A percentile compares a stretch with the other conserved stretches of the same genome.
Evolutionary conservation across 257 asterid species (phyloP).

Genomic region (Solanum tacnaense): DNA sequence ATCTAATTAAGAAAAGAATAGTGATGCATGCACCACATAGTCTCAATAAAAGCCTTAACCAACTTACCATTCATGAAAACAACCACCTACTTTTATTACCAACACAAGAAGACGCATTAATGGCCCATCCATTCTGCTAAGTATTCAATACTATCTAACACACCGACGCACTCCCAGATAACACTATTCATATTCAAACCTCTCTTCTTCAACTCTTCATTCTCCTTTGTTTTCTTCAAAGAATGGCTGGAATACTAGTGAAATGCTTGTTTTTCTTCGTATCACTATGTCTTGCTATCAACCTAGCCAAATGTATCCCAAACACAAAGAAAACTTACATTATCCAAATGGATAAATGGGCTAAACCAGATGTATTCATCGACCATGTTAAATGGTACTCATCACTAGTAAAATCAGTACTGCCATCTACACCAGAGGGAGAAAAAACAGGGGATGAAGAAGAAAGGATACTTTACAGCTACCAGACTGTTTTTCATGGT

Average conservation of each 20-base stretch:
- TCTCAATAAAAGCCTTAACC: not conserved
- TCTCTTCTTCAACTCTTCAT: not conserved
- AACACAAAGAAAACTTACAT: constrained; percentile 49
- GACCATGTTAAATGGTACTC: constrained; percentile 64
- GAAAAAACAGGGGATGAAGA: not conserved
- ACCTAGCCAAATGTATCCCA: not conserved
- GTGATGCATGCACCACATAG: too few species aligned
- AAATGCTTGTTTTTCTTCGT: constrained; percentile 27
- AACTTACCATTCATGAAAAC: constrained; percentile 33
- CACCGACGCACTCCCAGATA: not conserved
- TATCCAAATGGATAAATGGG: constrained; percentile 51
- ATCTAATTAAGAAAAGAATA: too few species aligned
- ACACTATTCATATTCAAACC: not conserved
- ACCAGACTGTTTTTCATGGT: constrained; percentile 76
- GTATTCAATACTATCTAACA: not conserved
- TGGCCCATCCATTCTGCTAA: not conserved
- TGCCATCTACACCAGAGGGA: not conserved
- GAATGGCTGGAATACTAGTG: constrained; percentile 29
- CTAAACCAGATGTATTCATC: constrained; percentile 58
- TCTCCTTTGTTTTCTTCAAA: not conserved
- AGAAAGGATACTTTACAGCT: constrained; percentile 54
- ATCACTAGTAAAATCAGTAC: constrained; percentile 43
- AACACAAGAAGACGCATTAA: constrained; percentile 18
- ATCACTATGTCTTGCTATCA: constrained; percentile 5
- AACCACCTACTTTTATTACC: constrained; percentile 62